phyloP scores from a whole-genome alignment of 768 basidiomycete genomes.

The Leccinum variicolor region DNA sequence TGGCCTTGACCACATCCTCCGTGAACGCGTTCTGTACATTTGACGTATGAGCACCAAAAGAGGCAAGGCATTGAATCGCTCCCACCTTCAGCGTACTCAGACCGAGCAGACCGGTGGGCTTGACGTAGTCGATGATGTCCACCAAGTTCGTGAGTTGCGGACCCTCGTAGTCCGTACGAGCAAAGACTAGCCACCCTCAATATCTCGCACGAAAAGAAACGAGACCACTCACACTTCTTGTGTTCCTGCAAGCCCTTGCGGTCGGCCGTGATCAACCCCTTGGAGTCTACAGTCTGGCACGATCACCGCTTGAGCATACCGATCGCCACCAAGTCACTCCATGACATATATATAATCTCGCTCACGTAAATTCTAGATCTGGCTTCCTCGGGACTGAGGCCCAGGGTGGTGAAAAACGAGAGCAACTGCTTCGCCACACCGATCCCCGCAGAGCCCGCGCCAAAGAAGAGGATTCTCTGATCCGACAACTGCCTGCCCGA shows the following conservation, averaged over 20 bases:
- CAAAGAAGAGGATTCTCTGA: conserved; percentile 56
- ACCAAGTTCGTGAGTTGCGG: conserved; percentile 55
- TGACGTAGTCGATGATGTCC: conserved; percentile 68
- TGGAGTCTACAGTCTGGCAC: conserved; percentile 65
- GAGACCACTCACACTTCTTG: conserved; percentile 54
- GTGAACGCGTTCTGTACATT: conserved; percentile 51
- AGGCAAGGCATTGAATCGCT: background rate
- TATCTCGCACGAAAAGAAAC: background rate
- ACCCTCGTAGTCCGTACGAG: conserved; percentile 66
- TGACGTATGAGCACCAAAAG: background rate
- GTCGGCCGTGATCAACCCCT: conserved; percentile 70
- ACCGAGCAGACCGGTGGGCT: conserved; percentile 76
- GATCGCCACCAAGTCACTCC: background rate
- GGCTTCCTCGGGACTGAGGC: conserved; percentile 65
- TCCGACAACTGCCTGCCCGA: conserved; percentile 42
- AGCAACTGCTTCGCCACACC: conserved; percentile 51
- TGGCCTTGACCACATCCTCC: conserved; percentile 56
- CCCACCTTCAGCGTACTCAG: conserved; percentile 53
- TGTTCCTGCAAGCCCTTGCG: conserved; percentile 68
- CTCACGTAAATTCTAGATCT: conserved; percentile 62
- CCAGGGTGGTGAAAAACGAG: conserved; percentile 49
- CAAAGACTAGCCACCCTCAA: conserved; percentile 48
- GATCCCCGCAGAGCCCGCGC: conserved; percentile 51
- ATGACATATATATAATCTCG: conserved; percentile 3
- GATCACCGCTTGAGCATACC: conserved; percentile 10